A percentile compares a stretch with the other conserved stretches of the same genome.
phyloP scores from a whole-genome alignment of 345 rosid species.

The Brassica rapa region DNA sequence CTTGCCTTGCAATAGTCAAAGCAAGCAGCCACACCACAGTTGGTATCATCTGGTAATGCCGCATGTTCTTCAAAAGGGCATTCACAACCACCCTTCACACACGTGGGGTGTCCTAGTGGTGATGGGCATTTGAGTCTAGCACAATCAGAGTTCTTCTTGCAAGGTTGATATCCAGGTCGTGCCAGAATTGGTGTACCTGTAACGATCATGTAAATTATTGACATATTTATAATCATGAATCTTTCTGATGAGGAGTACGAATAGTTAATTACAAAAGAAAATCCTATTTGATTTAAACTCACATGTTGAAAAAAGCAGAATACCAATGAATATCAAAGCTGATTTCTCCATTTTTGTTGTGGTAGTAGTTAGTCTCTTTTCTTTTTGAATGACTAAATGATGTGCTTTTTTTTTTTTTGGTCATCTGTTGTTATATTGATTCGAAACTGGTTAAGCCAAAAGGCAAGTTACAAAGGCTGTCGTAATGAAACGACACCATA shows the following conservation, averaged over 20 bases:
- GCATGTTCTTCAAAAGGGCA: not conserved
- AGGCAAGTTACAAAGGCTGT: too few relatives aligned
- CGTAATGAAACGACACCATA: too few relatives aligned
- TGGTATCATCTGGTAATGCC: not conserved
- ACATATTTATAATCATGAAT: not conserved
- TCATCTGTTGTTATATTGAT: too few relatives aligned
- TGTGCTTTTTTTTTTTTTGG: not conserved
- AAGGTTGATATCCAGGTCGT: not conserved
- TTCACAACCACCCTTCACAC: slow-evolving; percentile 4
- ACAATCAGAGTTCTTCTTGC: not conserved
- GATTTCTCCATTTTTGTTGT: slow-evolving; percentile 21
- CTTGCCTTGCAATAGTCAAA: slow-evolving; percentile 1
- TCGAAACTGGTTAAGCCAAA: too few relatives aligned
- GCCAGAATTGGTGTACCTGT: slow-evolving; percentile 22
- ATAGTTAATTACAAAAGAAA: not conserved
- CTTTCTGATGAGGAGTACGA: not conserved
- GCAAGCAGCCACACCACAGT: slow-evolving; percentile 18
- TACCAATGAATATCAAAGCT: slow-evolving; percentile 17
- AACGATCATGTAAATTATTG: not conserved
- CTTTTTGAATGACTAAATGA: not conserved
- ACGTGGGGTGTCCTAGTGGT: not conserved
- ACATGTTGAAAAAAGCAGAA: slow-evolving; percentile 27
- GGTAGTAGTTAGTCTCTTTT: not conserved
- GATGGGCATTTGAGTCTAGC: not conserved
- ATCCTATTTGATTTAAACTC: not conserved